Conservation (phyloP, 2,329 filamentous ascomycete species). For the Neopestalotiopsis sp. region DNA sequence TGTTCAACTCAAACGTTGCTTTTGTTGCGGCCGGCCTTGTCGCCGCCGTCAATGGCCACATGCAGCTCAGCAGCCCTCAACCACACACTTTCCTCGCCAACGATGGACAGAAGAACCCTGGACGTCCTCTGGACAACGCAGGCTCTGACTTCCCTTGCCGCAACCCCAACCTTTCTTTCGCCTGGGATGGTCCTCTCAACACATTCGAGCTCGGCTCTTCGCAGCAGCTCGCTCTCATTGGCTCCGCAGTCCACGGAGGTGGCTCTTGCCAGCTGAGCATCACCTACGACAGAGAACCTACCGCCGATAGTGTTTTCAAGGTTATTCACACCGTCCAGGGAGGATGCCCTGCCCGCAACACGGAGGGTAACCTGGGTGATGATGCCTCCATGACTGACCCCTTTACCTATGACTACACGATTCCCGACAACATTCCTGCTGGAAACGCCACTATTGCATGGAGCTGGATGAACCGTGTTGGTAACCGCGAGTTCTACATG, state of each 20-base stretch:
- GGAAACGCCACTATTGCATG: conserved; percentile 85
- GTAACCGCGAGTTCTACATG: conserved; percentile 98
- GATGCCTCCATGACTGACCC: conserved; percentile 50
- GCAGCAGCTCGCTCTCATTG: conserved; percentile 69
- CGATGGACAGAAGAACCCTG: conserved; percentile 51
- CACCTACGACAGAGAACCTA: conserved; percentile 76
- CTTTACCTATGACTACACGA: conserved; percentile 68
- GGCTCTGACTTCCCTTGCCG: conserved; percentile 94
- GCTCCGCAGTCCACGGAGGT: conserved; percentile 82
- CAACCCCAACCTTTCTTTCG: conserved; percentile 48
- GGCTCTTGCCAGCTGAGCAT: conserved; percentile 91
- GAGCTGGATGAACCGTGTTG: conserved; percentile 94
- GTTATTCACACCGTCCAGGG: conserved; percentile 89
- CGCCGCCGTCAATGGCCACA: conserved; percentile 70
- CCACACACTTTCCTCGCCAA: conserved; percentile 57
- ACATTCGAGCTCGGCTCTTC: conserved; percentile 65
- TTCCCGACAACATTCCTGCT: conserved; percentile 73
- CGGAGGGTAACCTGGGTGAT: conserved; percentile 61
- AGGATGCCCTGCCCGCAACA: conserved; percentile 73
- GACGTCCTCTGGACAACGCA: conserved; percentile 58
- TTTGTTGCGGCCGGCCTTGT: conserved; percentile 59
- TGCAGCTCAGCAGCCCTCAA: conserved; percentile 71
- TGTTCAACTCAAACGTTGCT: conserved; percentile 54
- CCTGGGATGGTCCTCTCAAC: conserved; percentile 47
- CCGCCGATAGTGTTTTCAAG: conserved; percentile 74